Evolutionary conservation across 2,329 filamentous ascomycete genomes (phyloP), one percentile per base, ranked within the genome.

Genomic region (Aspergillus tubingensis): DNA sequence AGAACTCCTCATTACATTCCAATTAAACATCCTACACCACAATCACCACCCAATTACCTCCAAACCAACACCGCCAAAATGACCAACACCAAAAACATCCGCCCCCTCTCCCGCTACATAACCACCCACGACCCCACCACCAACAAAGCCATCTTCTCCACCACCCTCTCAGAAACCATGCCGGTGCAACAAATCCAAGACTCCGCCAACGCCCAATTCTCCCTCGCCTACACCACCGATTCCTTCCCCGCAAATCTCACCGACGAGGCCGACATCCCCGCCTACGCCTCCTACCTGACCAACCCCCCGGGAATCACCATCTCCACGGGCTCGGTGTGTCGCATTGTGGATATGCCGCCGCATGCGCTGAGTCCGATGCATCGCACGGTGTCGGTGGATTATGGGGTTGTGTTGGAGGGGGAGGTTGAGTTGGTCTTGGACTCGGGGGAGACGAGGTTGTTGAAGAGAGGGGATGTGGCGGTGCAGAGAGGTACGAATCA

Each of bases 401-500:
- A 81, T 61, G 83, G 81, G 10, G 76, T 84, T 57, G 75, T 84
- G 2, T 62, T 85, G 7, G 82, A 85, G 65, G 83, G 83, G 2
- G 77, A 77, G 63, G 69, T 85, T 17, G 80, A 82, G 59, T 69
- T 83, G 61, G 58, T 80, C 2, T 70, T 85, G 8, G 83, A 83
- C 61, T 77, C 77, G 13, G 83, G 83, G 0, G 80, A 80, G 62
- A 74, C 68, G 54, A 75, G 77, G 57, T 59, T 75, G 27, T 72
- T 86, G 73, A 74, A 73, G 57, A 70, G 78, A 4, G 83, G 83
- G 1, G 83, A 86, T 67, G 73, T 85, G n/a, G 79, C 79, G 3
- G 78, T 86, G 15, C 82, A 86, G 72, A 73, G 83, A 10, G 70
- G 65, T 0, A 76, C 74, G 4, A 73, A 70, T 51, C 74, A 77